phyloP scores from a whole-genome alignment of 2,329 filamentous ascomycete species.

The Teratosphaeria epicoccoides region DNA sequence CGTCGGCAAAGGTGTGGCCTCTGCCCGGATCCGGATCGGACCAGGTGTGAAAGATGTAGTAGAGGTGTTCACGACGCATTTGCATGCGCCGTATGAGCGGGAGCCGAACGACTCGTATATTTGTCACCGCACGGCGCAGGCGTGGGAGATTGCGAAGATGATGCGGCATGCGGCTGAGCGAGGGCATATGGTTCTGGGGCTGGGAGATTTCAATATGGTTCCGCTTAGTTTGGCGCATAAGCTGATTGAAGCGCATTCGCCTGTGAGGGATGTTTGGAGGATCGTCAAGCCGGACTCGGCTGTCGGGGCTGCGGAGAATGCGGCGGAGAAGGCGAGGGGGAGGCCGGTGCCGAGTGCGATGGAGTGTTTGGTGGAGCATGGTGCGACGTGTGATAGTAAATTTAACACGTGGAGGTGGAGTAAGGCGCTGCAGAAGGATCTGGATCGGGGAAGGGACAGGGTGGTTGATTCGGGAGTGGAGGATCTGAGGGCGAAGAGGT shows the following conservation, averaged over 20 bases:
- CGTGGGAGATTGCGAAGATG: conserved; percentile 88
- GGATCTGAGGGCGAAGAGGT: conserved; percentile 69
- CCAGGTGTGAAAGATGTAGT: conserved; percentile 53
- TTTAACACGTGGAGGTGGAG: conserved; percentile 94
- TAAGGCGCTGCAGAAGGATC: conserved; percentile 54
- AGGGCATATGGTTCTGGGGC: conserved; percentile 71
- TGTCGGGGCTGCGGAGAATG: conserved; percentile 59
- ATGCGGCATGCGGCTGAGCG: conserved; percentile 70
- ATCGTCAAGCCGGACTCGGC: conserved; percentile 74
- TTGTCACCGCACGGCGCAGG: conserved; percentile 82
- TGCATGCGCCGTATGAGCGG: conserved; percentile 78
- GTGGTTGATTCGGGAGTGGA: conserved; percentile 52
- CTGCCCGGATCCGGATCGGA: conserved; percentile 66
- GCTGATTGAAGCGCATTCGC: conserved; percentile 66
- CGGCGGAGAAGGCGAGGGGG: conserved; percentile 54
- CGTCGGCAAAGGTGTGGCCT: conserved; percentile 87
- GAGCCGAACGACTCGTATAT: conserved; percentile 75
- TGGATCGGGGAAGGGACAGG: conserved; percentile 55
- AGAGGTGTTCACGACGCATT: conserved; percentile 81
- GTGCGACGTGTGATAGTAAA: conserved; percentile 73
- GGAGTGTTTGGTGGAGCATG: conserved; percentile 70
- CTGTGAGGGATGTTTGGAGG: conserved; percentile 75
- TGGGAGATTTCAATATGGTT: conserved; percentile 97
- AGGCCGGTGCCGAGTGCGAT: conserved; percentile 62
- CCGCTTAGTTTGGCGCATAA: conserved; percentile 74